Conservation (phyloP, 2,329 filamentous ascomycete genomes). For the Trichoderma atrobrunneum region DNA sequence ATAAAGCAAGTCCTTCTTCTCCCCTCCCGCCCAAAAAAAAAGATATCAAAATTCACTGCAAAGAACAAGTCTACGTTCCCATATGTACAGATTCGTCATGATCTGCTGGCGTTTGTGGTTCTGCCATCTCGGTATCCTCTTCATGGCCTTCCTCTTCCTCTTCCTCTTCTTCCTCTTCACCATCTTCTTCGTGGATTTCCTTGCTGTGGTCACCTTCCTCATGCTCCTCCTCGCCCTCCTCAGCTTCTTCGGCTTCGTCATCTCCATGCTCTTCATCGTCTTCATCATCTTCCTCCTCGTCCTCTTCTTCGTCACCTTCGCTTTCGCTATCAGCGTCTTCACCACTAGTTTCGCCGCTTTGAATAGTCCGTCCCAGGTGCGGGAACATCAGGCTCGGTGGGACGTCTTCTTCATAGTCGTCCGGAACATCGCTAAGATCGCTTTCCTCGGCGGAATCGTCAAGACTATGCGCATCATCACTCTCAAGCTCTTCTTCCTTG, state of each 20-base stretch:
- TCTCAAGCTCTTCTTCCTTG: conserved; percentile 28
- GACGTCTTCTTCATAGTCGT: conserved; percentile 57
- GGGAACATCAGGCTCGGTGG: conserved; percentile 54
- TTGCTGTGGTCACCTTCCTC: conserved; percentile 8
- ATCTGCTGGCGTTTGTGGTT: conserved; percentile 2
- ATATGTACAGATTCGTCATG: conserved; percentile 16
- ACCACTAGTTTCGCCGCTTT: conserved; percentile 32
- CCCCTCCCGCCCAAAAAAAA: background rate
- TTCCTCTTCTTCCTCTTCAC: conserved; percentile 25
- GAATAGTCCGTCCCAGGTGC: conserved; percentile 34
- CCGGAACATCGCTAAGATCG: conserved; percentile 63
- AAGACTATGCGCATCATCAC: conserved; percentile 48
- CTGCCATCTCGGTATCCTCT: conserved; percentile 18
- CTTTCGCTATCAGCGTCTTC: conserved; percentile 38
- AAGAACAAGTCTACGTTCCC: background rate
- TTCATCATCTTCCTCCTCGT: conserved; percentile 24
- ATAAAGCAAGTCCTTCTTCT: no score
- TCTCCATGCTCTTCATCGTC: conserved; percentile 21
- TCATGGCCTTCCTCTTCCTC: conserved; percentile 24
- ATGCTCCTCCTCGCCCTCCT: conserved; percentile 19
- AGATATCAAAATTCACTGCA: background rate
- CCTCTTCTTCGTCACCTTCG: conserved; percentile 33
- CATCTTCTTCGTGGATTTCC: conserved; percentile 23
- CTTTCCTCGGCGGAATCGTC: conserved; percentile 68
- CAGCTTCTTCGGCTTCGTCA: conserved; percentile 21